phyloP scores from a whole-genome alignment of 208 protist genomes.

The Tritrichomonas musculus region DNA sequence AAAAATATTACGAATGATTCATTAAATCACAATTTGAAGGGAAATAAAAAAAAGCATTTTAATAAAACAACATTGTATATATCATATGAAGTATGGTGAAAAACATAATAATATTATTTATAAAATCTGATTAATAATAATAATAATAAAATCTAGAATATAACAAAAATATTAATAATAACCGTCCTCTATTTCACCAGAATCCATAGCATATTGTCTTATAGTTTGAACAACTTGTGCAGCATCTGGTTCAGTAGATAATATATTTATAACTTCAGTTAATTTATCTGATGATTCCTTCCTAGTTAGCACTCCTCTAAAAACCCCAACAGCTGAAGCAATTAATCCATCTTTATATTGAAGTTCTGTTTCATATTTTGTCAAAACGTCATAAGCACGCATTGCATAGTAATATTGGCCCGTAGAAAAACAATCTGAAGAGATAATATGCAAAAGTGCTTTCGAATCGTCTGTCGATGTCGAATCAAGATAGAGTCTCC shows the following conservation, averaged over 20 bases:
- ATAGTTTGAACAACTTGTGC: no score
- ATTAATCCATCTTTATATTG: background rate
- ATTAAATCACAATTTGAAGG: no score
- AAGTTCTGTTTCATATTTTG: background rate
- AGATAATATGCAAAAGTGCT: background rate
- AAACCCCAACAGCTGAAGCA: background rate
- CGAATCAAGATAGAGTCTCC: background rate
- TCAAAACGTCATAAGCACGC: background rate
- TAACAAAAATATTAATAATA: no score
- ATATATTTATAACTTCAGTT: background rate
- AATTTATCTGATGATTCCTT: constrained; percentile 9
- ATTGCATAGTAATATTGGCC: constrained; percentile 18
- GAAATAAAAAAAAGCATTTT: no score
- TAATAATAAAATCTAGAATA: no score
- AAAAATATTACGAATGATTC: no score
- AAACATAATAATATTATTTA: no score
- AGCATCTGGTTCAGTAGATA: background rate
- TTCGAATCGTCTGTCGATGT: background rate
- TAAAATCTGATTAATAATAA: no score
- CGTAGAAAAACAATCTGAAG: background rate
- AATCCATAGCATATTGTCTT: no score
- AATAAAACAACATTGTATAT: no score
- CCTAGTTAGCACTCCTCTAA: background rate
- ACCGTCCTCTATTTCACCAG: no score
- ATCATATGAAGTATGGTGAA: no score